phyloP scores from a whole-genome alignment of 2,329 filamentous ascomycete genomes.

The Cyphellophora europaea region DNA sequence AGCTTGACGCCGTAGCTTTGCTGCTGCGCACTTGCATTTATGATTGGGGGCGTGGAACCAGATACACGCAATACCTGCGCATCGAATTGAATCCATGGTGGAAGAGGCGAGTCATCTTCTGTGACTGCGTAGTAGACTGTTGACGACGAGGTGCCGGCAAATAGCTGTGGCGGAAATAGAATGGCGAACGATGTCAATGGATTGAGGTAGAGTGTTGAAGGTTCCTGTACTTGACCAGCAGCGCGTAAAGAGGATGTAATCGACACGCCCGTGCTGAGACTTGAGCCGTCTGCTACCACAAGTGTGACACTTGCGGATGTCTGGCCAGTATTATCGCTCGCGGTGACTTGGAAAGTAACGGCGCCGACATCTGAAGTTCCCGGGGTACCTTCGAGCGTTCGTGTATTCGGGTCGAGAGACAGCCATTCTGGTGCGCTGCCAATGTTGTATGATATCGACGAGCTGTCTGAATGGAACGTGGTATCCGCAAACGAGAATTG shows the following conservation, averaged over 20 bases:
- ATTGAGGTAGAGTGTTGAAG: constrained; percentile 28
- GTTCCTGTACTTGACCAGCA: constrained; percentile 27
- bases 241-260: constrained; percentile 27
- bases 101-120: constrained; percentile 68
- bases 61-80: constrained; percentile 54
- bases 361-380: constrained; percentile 46
- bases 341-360: constrained; percentile 56
- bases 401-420: constrained; percentile 53
- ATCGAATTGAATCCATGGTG: constrained; percentile 77
- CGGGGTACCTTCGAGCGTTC: constrained; percentile 65
- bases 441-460: constrained; percentile 57
- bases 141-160: constrained; percentile 46
- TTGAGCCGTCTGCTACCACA: constrained; percentile 50
- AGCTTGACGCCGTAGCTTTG: constrained; percentile 64
- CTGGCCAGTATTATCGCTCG: constrained; percentile 57
- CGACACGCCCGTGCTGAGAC: constrained; percentile 25
- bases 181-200: constrained; percentile 51
- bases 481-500: constrained; percentile 36
- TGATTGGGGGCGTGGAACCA: constrained; percentile 58
- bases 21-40: constrained; percentile 55
- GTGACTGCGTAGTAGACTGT: constrained; percentile 69
- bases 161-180: constrained; percentile 60
- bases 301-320: constrained; percentile 58
- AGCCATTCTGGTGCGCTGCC: constrained; percentile 63
- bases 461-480: constrained; percentile 58